Evolutionary conservation across 805 yeast species (phyloP), one percentile per base, ranked within the genome.

Genomic region (Kazachstania africana): DNA sequence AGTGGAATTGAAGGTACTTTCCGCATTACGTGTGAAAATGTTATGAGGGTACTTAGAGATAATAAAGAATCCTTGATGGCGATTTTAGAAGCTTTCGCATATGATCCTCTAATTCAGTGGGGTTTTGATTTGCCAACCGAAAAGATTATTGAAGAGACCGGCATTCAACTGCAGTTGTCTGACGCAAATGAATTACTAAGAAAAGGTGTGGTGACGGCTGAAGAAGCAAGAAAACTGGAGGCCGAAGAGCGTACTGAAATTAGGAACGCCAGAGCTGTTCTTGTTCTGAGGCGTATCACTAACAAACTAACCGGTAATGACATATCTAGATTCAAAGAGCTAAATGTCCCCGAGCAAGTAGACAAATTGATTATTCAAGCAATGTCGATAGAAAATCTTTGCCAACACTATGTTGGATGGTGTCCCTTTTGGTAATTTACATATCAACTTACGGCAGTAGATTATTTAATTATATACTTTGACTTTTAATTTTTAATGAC

Each of bases 361-460:
- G 96, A 88, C 48, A 78, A 78, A 50, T 63, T 88, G 53, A 87
- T 91, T 33, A 93, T 79, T 47, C 95, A 88, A 52, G 97, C 97
- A 1, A 91, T 96, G 0, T 78, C 93, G 28, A 93, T 87, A 22
- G 97, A 91, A 52, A 88, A 88, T 47, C 60, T 88, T 36, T 88
- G 96, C 50, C 95, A 85, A 57, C 97, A 88, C 57, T 88, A 81
- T 52, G 79, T 91, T 39, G 98, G 98, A 12, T 88, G 98, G 98
- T 91, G 98, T 60, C 82, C 97, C 1, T 88, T 88, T 72, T 88
- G 98, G 96, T 88, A 49, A 54, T 19, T 19, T 19, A 8, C 22
- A 8, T 6, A 19, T 19, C 10, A 19, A 19, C 10, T 8, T 6
- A 8, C 22, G 6, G 6, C 10, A 19, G 6, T 8, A 10, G 22